A percentile compares a stretch with the other conserved stretches of the same genome.
Evolutionary conservation across 805 yeast species (phyloP).

Genomic region (Ogataea trehalophila): DNA sequence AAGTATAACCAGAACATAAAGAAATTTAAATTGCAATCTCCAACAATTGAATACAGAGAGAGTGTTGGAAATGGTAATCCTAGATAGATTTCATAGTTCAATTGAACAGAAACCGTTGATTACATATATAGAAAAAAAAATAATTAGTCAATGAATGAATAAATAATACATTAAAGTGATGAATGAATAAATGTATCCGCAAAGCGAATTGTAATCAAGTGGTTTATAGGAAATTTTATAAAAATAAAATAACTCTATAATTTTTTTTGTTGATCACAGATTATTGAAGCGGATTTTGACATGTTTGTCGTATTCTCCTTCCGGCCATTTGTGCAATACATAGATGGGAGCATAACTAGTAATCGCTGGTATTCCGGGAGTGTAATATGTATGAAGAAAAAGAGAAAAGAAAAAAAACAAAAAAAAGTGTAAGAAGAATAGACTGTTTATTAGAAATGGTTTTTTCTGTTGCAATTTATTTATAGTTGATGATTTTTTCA

Average conservation of each 20-base stretch:
- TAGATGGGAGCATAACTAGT: slow-evolving; percentile 28
- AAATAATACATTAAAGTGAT: no score
- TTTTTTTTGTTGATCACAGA: slow-evolving; percentile 14
- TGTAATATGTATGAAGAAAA: slow-evolving; percentile 26
- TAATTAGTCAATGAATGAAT: background rate
- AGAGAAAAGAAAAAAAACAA: slow-evolving; percentile 7
- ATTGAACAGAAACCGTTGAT: no score
- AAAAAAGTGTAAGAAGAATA: slow-evolving; percentile 2
- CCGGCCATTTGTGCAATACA: slow-evolving; percentile 37
- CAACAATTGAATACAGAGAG: no score
- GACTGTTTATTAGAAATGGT: background rate
- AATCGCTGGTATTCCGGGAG: slow-evolving; percentile 40
- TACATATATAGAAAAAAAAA: no score
- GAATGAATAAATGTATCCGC: slow-evolving; percentile 26
- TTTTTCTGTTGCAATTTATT: no score
- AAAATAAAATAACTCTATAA: no score
- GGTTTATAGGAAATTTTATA: background rate
- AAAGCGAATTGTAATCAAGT: slow-evolving; percentile 28
- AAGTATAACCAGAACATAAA: no score
- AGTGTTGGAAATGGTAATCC: no score
- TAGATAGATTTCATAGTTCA: no score
- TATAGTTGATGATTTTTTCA: no score
- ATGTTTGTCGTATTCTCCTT: slow-evolving; percentile 27
- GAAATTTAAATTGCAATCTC: no score
- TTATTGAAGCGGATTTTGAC: slow-evolving; percentile 24